Conservation (phyloP, 1,284 basidiomycete species). For the Pseudozyma flocculosa region DNA sequence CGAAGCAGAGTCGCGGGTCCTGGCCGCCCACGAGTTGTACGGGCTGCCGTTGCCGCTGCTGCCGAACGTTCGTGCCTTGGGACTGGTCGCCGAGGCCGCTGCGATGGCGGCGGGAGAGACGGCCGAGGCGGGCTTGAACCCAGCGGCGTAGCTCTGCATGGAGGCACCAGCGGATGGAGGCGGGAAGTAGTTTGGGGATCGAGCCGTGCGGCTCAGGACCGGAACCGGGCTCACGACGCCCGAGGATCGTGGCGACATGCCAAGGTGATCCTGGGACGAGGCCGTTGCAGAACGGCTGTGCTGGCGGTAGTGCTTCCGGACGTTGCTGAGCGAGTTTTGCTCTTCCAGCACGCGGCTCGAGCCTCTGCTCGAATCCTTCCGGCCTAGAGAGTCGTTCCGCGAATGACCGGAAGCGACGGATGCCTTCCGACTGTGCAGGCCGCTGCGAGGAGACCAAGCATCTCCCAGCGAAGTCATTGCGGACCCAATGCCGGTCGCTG, state of each 20-base stretch:
- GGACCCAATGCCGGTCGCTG: background rate
- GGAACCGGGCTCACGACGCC: conserved; percentile 27
- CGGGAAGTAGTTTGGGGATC: conserved; percentile 45
- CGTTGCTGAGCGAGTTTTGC: conserved; percentile 23
- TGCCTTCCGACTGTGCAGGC: conserved; percentile 17
- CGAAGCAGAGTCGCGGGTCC: conserved; percentile 15
- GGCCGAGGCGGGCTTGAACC: conserved; percentile 34
- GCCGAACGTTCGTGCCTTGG: background rate
- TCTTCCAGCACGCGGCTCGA: conserved; percentile 1
- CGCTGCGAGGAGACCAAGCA: conserved; percentile 3
- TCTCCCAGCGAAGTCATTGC: background rate
- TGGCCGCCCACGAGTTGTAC: background rate
- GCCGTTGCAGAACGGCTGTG: conserved; percentile 22
- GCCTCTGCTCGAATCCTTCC: background rate
- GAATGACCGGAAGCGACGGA: conserved; percentile 5
- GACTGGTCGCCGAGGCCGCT: conserved; percentile 3
- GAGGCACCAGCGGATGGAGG: conserved; percentile 15
- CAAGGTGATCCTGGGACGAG: conserved; percentile 5
- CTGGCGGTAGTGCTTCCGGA: conserved; percentile 23
- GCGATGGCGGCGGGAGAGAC: conserved; percentile 29
- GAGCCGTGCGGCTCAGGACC: conserved; percentile 32
- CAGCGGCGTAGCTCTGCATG: conserved; percentile 32
- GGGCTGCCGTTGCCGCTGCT: background rate
- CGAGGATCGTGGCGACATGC: conserved; percentile 19
- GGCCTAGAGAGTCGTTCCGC: background rate